Evolutionary conservation across 129 eudicot genomes (phyloP).

Genomic region (Glebionis coronaria): DNA sequence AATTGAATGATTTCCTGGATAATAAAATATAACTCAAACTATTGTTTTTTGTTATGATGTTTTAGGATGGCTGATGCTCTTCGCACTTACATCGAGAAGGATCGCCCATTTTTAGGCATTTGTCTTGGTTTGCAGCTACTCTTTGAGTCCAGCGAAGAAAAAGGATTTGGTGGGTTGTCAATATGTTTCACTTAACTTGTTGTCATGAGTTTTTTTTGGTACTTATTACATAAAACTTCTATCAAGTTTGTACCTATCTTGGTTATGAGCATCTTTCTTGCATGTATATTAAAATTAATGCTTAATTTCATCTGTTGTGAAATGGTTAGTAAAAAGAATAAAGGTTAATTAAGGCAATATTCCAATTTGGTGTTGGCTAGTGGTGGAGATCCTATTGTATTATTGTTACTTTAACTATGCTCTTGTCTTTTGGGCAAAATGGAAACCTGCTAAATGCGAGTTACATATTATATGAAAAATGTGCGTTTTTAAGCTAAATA

Average conservation of each 20-base stretch:
- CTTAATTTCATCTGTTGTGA: not conserved
- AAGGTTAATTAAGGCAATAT: not conserved
- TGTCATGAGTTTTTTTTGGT: not conserved
- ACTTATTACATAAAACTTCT: not conserved
- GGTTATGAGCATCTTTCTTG: not conserved
- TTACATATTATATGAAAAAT: not conserved
- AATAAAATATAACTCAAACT: no score
- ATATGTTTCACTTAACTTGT: not conserved
- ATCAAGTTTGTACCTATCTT: not conserved
- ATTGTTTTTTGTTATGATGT: not conserved
- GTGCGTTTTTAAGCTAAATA: not conserved
- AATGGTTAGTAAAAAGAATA: not conserved
- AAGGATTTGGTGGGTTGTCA: conserved; percentile 63
- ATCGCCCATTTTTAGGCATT: conserved; percentile 96
- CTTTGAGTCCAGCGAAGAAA: conserved; percentile 91
- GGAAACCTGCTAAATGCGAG: not conserved
- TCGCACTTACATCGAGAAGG: conserved; percentile 69
- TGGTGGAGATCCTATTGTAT: no score
- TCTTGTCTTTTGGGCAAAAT: not conserved
- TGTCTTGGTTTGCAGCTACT: conserved; percentile 97
- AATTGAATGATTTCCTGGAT: no score
- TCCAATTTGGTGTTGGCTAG: no score
- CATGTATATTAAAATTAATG: not conserved
- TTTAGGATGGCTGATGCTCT: conserved; percentile 93
- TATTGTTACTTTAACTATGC: not conserved